Base-by-base conservation (phyloP, 2,329 filamentous ascomycete genomes). In the Nothomitra cinnamomea region DNA sequence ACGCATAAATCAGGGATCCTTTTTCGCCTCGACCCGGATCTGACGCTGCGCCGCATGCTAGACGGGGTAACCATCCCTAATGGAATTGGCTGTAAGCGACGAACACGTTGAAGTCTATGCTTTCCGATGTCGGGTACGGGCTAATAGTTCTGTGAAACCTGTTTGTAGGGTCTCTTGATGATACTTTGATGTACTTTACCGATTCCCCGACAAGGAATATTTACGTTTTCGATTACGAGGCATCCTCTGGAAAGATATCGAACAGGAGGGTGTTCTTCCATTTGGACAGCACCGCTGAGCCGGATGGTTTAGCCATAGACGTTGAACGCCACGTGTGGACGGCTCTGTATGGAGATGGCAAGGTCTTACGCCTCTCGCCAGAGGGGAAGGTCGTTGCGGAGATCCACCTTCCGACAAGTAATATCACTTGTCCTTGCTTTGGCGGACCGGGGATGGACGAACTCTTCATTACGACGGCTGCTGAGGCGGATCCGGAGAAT, bases 271-370 rank as follows among this genome's bases (percentile, higher is more conserved):
- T 82, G 38, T 87, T 88, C 68, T 90, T 88, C 69, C 71, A 75
- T 54, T 79, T 88, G 63, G 66, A 75, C 24, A 82, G 82, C 49
- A 78, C 79, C 12, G 71, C 70, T 4, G 73, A 77, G 57, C 87
- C 87, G 1, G 89, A 95, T 66, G 89, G 89, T 1, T 89, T 90
- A 68, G 82, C 83, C 57, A 77, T 94, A 61, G 89, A 95, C 63
- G 77, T 75, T 43, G 79, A 94, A 53, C 88, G 87, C n/a, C 83
- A 84, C 69, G 74, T 95, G 61, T 95, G 90, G 89, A 82, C 85
- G 57, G 85, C 87, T 6, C 73, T 92, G n/a, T 92, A 87, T 63
- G 87, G 87, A 53, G 85, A 83, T 57, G 72, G 77, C 56, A 77
- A 79, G 56, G 85, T 95, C 22, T 69, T 94, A 58, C 79, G 84